Evolutionary conservation across 2,329 filamentous ascomycete species (phyloP).

Genomic region (Pyricularia sp.): DNA sequence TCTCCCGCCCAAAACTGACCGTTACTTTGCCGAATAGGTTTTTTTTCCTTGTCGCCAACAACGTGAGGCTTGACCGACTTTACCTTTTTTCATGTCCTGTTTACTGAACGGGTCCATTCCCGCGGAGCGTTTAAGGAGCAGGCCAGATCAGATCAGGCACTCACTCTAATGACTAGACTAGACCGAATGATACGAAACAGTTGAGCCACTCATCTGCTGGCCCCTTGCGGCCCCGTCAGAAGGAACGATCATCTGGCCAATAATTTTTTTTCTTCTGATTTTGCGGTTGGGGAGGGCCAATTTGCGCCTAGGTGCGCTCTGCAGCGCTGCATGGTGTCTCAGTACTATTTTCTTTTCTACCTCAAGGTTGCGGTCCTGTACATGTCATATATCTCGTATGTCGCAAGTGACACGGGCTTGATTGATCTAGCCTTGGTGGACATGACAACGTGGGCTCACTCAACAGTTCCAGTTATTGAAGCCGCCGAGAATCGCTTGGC

Average conservation of each 20-base stretch:
- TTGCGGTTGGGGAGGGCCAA: background rate
- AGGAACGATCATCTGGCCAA: conserved; percentile 8
- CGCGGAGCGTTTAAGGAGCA: background rate
- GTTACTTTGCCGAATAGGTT: background rate
- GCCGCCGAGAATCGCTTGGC: background rate
- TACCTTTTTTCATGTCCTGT: background rate
- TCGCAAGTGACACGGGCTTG: background rate
- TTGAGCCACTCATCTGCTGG: conserved; percentile 1
- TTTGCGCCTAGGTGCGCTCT: background rate
- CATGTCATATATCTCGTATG: background rate
- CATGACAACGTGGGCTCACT: background rate
- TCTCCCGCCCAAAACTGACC: background rate
- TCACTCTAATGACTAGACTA: background rate
- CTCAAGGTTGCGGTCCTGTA: background rate
- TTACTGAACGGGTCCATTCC: background rate
- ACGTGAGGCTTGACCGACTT: background rate
- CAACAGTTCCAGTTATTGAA: background rate
- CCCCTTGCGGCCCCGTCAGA: conserved; percentile 6
- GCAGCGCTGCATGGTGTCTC: background rate
- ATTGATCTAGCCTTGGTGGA: background rate
- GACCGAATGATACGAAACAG: background rate
- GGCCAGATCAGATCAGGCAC: background rate
- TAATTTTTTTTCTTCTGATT: conserved; percentile 1
- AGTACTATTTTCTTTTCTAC: background rate
- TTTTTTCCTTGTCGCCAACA: background rate